Evolutionary conservation across 2,329 filamentous ascomycete species (phyloP).

Genomic region (Huntiella abstrusa): DNA sequence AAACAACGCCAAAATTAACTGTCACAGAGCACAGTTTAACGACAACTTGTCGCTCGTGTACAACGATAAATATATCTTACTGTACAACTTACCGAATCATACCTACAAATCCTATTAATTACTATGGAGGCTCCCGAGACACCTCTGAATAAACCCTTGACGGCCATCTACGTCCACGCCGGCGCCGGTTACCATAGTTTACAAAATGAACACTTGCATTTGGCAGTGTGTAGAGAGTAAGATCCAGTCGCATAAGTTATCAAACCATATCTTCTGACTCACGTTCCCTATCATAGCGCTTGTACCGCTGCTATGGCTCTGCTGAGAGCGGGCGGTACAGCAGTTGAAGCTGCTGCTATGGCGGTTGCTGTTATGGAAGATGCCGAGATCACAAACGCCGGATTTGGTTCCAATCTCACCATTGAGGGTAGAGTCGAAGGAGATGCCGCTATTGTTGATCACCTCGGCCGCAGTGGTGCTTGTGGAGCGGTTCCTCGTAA

Average conservation of each 20-base stretch:
- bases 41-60: no score
- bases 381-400: slow-evolving; percentile 88
- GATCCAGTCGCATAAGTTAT: slow-evolving; percentile 17
- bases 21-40: no score
- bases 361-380: slow-evolving; percentile 81
- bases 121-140: not conserved
- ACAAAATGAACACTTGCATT: slow-evolving; percentile 67
- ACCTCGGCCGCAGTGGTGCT: slow-evolving; percentile 76
- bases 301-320: slow-evolving; percentile 19
- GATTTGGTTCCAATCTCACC: slow-evolving; percentile 85
- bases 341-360: slow-evolving; percentile 76
- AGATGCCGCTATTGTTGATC: slow-evolving; percentile 84
- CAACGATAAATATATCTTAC: no score
- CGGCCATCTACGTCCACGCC: slow-evolving; percentile 85
- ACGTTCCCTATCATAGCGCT: slow-evolving; percentile 6
- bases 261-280: not conserved
- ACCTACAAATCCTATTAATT: no score
- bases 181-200: slow-evolving; percentile 86
- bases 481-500: slow-evolving; percentile 78
- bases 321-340: slow-evolving; percentile 57
- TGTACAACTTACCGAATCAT: no score
- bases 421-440: slow-evolving; percentile 86
- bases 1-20: no score
- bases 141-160: slow-evolving; percentile 21
- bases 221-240: slow-evolving; percentile 76